Evolutionary conservation across 345 rosid genomes (phyloP), one percentile per base, ranked within the genome.

Genomic region (Populus davidiana): DNA sequence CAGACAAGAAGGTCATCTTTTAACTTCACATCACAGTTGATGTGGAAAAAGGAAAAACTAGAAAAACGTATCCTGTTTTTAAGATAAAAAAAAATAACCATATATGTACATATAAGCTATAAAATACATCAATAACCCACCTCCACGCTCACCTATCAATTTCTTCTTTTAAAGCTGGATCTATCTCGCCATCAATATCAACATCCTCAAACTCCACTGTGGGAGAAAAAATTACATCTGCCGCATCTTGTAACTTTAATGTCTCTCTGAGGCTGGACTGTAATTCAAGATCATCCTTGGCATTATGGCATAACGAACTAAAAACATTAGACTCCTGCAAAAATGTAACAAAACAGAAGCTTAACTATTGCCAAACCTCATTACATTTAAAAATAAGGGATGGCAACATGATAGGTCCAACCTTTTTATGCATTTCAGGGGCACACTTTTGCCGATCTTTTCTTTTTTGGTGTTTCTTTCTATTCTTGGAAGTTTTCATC

Each of bases 101-200:
- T 64, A 47, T 16, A 31, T 64, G 4, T 21, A n/a, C 36, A 21
- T 56, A 8, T 23, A 56, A 23, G 9, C 13, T 59, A 59, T 59
- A 59, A 59, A 14, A 39, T 35, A 56, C 64, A 63, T 29, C 33
- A 43, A 61, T 36, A 73, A 59, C 14, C 50, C 77, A 67, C 18
- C 25, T 17, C 38, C 64, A 71, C 5, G 54, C 84, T 73, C 75
- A 81, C 81, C 84, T 73, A 63, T 81, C 84, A 68, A 81, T 69
- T 74, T 77, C 44, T 65, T 77, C 84, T 74, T 73, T 81, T 64
- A 81, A 52, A 62, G 78, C 84, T 5, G 78, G 84, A 63, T 77
- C 84, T 68, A 81, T 81, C 75, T 73, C 84, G 13, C 73, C 81
- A 29, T 81, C 84, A 69, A 36, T 70, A 68, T 77, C 84, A 68